A percentile compares a stretch with the other conserved stretches of the same genome.
These are phyloP conservation scores for Zea mays DNA, from an alignment of 176 grass and related monocot species.

Conservation along the genomic window DNA sequence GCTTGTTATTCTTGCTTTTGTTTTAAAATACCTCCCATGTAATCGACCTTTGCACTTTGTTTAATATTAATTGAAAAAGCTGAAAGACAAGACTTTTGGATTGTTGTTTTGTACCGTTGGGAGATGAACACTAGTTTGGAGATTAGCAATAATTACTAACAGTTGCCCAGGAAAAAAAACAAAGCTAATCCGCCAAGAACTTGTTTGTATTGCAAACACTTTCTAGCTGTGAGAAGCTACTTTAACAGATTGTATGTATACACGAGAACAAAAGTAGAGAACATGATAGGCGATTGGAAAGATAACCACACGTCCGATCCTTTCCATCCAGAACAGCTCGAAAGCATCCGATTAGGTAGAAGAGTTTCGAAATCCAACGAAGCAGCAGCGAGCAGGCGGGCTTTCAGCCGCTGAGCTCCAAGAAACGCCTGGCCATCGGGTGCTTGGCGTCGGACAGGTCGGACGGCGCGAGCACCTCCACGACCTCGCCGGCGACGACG, in stretches of 20 bases:
- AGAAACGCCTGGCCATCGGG: slow-evolving; percentile 80
- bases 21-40: no score
- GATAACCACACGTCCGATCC: background rate
- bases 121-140: background rate
- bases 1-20: no score
- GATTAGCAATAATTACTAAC: background rate
- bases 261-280: background rate
- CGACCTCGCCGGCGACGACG: slow-evolving; percentile 74
- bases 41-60: no score
- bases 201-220: background rate
- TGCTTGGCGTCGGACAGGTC: slow-evolving; percentile 64
- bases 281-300: background rate
- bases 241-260: background rate
- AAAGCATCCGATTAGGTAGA: background rate
- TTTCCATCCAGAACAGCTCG: background rate
- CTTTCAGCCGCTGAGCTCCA: slow-evolving; percentile 74
- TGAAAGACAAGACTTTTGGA: no score
- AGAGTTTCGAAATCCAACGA: no score
- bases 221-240: background rate
- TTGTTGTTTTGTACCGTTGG: no score
- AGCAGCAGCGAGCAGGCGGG: no score
- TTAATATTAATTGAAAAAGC: no score
- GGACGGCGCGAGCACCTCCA: slow-evolving; percentile 78
- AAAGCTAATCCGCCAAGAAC: background rate
- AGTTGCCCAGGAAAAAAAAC: background rate